These are phyloP conservation scores for Tolypocladium tropicale DNA, from an alignment of 2,329 filamentous ascomycete genomes.

Conservation along the genomic window DNA sequence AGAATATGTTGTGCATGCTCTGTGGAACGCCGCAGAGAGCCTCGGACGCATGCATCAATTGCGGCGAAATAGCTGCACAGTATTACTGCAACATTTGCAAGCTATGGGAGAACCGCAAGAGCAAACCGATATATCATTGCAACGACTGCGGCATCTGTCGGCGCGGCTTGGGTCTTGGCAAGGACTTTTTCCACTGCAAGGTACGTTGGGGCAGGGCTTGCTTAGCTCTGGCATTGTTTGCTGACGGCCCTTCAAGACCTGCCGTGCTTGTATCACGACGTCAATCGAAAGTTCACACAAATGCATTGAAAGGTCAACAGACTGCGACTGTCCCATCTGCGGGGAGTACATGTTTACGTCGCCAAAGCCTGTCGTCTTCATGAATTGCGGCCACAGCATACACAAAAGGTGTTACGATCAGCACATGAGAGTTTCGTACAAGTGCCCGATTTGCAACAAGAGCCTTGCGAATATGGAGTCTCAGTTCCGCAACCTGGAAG, in stretches of 20 bases:
- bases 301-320: constrained; percentile 87
- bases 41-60: constrained; percentile 66
- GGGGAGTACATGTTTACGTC: constrained; percentile 95
- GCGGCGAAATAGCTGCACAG: constrained; percentile 66
- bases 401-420: constrained; percentile 82
- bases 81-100: constrained; percentile 96
- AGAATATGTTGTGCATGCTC: constrained; percentile 96
- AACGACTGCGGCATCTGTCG: constrained; percentile 92
- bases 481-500: constrained; percentile 83
- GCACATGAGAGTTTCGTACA: constrained; percentile 84
- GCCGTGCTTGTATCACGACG: constrained; percentile 89
- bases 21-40: constrained; percentile 79
- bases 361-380: constrained; percentile 77
- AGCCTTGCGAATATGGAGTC: constrained; percentile 97
- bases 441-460: constrained; percentile 93
- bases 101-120: constrained; percentile 88
- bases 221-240: neutral
- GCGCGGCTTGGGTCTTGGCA: constrained; percentile 80
- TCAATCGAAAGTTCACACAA: constrained; percentile 76
- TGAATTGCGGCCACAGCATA: constrained; percentile 93
- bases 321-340: constrained; percentile 95
- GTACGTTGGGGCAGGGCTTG: constrained; percentile 32
- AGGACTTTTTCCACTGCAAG: constrained; percentile 98
- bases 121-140: constrained; percentile 92
- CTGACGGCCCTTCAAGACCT: constrained; percentile 47